Base-by-base conservation (phyloP, 345 rosid genomes). In the Corchorus capsularis region DNA sequence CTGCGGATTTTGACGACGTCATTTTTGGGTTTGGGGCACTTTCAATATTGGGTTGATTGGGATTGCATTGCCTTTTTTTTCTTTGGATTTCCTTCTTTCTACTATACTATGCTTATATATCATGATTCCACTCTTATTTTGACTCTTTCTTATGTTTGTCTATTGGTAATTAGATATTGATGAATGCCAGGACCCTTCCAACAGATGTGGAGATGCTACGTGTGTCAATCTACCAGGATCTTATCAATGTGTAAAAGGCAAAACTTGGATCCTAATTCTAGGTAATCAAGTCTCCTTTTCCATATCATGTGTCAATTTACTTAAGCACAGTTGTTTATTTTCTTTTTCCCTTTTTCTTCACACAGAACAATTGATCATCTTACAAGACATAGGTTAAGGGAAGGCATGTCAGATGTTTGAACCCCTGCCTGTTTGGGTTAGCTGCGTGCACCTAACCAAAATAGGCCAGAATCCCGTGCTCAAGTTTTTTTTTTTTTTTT, bases 221-320 rank as follows among this genome's bases (percentile, higher is more conserved):
- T 72, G 77, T 35, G 77, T 72, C 41, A 78, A 78, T 32, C 9
- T 1, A 17, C 22, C 4, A 3, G 81, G 70, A 19, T 65, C 22
- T 41, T 65, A 16, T n/a, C 14, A 43, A 2, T 65, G 70, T 14
- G 6, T 43, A 45, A 63, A 2, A 0, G 11, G 55, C 27, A 17
- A 13, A 1, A 0, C 16, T 6, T 20, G 50, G 63, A 70, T 27
- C 27, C 27, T 62, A 7, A 50, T 50, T 22, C 11, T 68, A 22
- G 70, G 50, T 65, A 17, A 65, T 19, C 35, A 13, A 17, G 2
- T 32, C 15, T n/a, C 45, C 13, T 5, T 13, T 8, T 62, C 14
- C 22, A 35, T 1, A 9, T 32, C 64, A n/a, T n/a, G n/a, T 19
- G 10, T 12, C 27, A 6, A 13, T 60, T 14, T n/a, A n/a, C n/a